Evolutionary conservation across 1,284 basidiomycete genomes (phyloP).

Genomic region (Apiotrichum siamense): DNA sequence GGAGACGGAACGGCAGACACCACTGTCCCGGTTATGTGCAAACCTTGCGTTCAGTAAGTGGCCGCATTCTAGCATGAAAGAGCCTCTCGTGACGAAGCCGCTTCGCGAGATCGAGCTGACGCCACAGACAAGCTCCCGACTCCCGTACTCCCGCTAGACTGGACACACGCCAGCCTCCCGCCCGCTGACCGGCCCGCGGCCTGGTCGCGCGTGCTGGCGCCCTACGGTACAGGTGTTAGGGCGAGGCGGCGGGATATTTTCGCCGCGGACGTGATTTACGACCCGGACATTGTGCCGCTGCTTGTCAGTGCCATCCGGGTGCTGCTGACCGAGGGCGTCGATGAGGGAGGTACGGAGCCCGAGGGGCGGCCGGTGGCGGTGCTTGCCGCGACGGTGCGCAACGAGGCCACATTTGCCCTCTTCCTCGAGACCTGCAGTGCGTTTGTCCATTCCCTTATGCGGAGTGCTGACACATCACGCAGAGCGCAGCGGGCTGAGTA

Average conservation of each 20-base stretch:
- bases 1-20: slow-evolving; percentile 26
- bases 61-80: neutral
- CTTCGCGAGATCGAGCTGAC: too few species aligned
- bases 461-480: neutral
- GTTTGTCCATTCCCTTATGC: slow-evolving; percentile 1
- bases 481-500: neutral
- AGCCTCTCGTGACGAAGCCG: too few species aligned
- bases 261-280: slow-evolving; percentile 49
- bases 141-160: slow-evolving; percentile 26
- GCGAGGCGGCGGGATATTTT: slow-evolving; percentile 26
- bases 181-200: slow-evolving; percentile 15
- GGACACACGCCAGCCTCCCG: slow-evolving; percentile 24
- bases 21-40: slow-evolving; percentile 26
- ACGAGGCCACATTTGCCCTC: slow-evolving; percentile 36
- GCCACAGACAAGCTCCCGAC: slow-evolving; percentile 12
- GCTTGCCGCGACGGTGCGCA: slow-evolving; percentile 47
- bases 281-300: slow-evolving; percentile 43
- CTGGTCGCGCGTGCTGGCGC: slow-evolving; percentile 20
- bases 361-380: slow-evolving; percentile 19
- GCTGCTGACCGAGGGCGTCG: slow-evolving; percentile 7
- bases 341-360: too few species aligned
- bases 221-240: too few species aligned
- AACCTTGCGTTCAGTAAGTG: slow-evolving; percentile 39
- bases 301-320: slow-evolving; percentile 35
- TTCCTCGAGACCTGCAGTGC: slow-evolving; percentile 38